Base-by-base conservation (phyloP, 148 eudicot genomes). In the Camellia granthamiana region DNA sequence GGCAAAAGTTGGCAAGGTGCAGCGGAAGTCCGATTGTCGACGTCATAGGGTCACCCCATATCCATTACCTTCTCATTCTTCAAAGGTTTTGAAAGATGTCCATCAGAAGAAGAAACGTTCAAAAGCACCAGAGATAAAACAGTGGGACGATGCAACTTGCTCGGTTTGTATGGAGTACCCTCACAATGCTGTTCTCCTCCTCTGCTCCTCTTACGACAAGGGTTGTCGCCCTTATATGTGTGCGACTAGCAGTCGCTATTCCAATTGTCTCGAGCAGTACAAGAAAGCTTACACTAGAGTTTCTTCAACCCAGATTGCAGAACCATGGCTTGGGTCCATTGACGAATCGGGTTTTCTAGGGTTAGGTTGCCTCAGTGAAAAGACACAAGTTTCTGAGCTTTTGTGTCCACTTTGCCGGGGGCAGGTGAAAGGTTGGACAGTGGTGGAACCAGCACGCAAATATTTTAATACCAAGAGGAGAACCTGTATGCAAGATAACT, bases 391-490 rank as follows among this genome's bases (percentile, higher is more conserved):
- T 18, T 80, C 89, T 38, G 89, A 87, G 85, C 92, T 92, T 68
- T 74, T 86, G 43, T 93, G 94, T 56, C 94, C 97, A 13, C 90
- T 91, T 23, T 93, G 97, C 76, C 94, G 97, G 16, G 94, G 97
- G 11, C 92, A 90, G 81, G 97, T 93, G 71, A 93, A 91, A 67
- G 97, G 97, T 18, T 93, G 94, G 93, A 91, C 97, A 7, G 87
- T 91, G 70, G 90, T 91, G 74, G 89, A 88, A 77, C 87, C 88
- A 10, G 93, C 97, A 12, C 89, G 93, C 42, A 84, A 85, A 64
- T 79, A 76, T 88, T 86, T 91, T 51, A 90, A 93, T 74, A 82
- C 85, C 69, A 90, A 88, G 87, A 85, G 83, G 75, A 87, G 93
- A 43, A 83, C 85, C 8, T 93, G 97, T 86, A 88, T 86, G 90